Base-by-base conservation (phyloP, 2,329 filamentous ascomycete species). In the Neonectria punicea region DNA sequence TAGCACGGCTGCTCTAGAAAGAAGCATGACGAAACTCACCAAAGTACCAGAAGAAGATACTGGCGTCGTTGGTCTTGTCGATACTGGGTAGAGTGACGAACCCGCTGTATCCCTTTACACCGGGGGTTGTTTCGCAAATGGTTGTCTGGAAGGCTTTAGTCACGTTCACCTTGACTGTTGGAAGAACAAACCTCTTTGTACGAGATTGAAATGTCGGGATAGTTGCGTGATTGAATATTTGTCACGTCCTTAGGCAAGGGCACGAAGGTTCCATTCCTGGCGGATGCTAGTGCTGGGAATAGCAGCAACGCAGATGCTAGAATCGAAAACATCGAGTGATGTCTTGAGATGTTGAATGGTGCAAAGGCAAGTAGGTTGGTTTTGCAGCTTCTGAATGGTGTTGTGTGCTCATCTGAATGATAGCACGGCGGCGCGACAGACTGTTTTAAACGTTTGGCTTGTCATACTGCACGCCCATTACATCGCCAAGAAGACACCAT, bases 21-120 rank as follows among this genome's bases (percentile, higher is more conserved):
- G 4, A n/a, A 20, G 5, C 32, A 18, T 4, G 13, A 3, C 39
- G 9, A 32, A 16, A 53, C 67, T 20, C 58, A 74, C 72, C 67
- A 43, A 84, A 78, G 59, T 80, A 83, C 81, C 80, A 84, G 73
- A 83, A 83, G 67, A 83, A 84, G 10, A 83, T 67, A 60, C 81
- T 60, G 0, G 63, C 72, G 18, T 57, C 50, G 25, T 65, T 34
- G 2, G 63, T 46, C 10, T 71, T 61, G 13, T 67, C 49, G 18
- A 65, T 28, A 34, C 65, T 70, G 0, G 73, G 73, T 1, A 75
- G 51, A 1, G 63, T 67, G 4, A 75, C 64, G 28, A 74, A 74
- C 11, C 73, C 73, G 14, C 65, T 68, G 44, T 73, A 75, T 4
- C 69, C 63, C 13, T 65, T 67, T 16, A 74, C 67, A 0, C 67